Percentiles rank a stretch among this genome's conserved stretches.
Evolutionary conservation across 73 alveolate species (phyloP).

Genomic region (Uronychia binucleata): DNA sequence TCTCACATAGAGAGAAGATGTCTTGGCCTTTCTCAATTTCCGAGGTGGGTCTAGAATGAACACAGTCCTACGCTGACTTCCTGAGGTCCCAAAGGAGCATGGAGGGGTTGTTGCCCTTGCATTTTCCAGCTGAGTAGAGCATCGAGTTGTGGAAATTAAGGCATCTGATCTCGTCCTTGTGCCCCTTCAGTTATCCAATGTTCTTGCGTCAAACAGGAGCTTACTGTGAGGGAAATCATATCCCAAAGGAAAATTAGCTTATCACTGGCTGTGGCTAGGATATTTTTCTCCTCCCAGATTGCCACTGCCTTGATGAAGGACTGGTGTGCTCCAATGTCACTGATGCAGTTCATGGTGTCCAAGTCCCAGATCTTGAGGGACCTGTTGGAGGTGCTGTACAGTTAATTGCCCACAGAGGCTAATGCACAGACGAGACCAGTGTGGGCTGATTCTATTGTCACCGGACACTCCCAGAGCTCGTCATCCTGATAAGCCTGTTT

Average conservation of each 20-base stretch:
- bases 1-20: slow-evolving; percentile 52
- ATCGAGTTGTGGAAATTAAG: neutral
- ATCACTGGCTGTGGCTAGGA: slow-evolving; percentile 68
- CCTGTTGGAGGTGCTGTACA: slow-evolving; percentile 62
- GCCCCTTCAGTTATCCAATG: neutral
- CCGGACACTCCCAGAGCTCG: slow-evolving; percentile 41
- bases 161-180: neutral
- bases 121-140: slow-evolving; percentile 66
- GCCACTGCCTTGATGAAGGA: slow-evolving; percentile 57
- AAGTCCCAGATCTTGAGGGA: slow-evolving; percentile 73
- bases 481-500: slow-evolving; percentile 24
- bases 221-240: slow-evolving; percentile 56
- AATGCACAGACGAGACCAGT: slow-evolving; percentile 61
- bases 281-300: slow-evolving; percentile 52
- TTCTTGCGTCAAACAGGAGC: slow-evolving; percentile 33
- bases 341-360: slow-evolving; percentile 58
- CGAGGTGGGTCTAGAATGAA: slow-evolving; percentile 25
- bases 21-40: slow-evolving; percentile 62
- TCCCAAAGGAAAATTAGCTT: slow-evolving; percentile 72
- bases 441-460: slow-evolving; percentile 62
- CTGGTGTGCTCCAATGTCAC: slow-evolving; percentile 56
- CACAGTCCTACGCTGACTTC: slow-evolving; percentile 2
- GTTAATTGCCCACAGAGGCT: slow-evolving; percentile 58
- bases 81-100: slow-evolving; percentile 70
- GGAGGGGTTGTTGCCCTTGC: slow-evolving; percentile 22